A percentile compares a stretch with the other conserved stretches of the same genome.
phyloP scores from a whole-genome alignment of 768 basidiomycete species.

The Amylocystis lapponica region DNA sequence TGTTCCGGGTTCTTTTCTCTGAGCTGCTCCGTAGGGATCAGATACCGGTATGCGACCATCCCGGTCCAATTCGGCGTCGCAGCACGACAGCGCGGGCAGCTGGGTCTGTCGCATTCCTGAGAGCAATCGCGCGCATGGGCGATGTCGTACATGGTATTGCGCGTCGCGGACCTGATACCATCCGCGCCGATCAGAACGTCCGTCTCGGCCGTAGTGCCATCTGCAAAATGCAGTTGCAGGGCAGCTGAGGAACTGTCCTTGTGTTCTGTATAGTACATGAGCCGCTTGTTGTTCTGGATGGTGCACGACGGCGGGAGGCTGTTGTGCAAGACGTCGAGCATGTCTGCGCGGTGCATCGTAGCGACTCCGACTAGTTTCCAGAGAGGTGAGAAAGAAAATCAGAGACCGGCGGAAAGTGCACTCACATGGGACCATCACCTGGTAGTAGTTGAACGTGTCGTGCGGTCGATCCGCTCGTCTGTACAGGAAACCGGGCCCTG shows the following conservation, averaged over 20 bases:
- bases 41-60: constrained; percentile 19
- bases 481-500: constrained; percentile 18
- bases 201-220: constrained; percentile 16
- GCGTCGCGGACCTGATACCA: constrained; percentile 22
- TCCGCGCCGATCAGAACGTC: constrained; percentile 25
- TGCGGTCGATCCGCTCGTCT: constrained; percentile 16
- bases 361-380: constrained; percentile 16
- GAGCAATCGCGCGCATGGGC: constrained; percentile 10
- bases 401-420: background rate
- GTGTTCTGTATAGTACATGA: constrained; percentile 12
- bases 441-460: constrained; percentile 14
- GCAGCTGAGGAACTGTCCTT: background rate
- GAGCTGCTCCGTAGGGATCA: constrained; percentile 19
- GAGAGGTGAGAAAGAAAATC: background rate
- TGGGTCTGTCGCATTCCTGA: background rate
- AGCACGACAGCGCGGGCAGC: constrained; percentile 8
- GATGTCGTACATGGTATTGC: constrained; percentile 15
- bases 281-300: constrained; percentile 18
- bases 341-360: constrained; percentile 22
- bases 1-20: constrained; percentile 13
- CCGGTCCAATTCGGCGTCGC: constrained; percentile 22
- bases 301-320: constrained; percentile 13
- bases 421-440: constrained; percentile 20
- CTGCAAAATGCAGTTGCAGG: constrained; percentile 16
- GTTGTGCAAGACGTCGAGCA: constrained; percentile 17